Percentiles rank a stretch among this genome's conserved stretches.
phyloP scores from a whole-genome alignment of 2,329 filamentous ascomycete genomes.

The Exophiala phaeomuriformis region DNA sequence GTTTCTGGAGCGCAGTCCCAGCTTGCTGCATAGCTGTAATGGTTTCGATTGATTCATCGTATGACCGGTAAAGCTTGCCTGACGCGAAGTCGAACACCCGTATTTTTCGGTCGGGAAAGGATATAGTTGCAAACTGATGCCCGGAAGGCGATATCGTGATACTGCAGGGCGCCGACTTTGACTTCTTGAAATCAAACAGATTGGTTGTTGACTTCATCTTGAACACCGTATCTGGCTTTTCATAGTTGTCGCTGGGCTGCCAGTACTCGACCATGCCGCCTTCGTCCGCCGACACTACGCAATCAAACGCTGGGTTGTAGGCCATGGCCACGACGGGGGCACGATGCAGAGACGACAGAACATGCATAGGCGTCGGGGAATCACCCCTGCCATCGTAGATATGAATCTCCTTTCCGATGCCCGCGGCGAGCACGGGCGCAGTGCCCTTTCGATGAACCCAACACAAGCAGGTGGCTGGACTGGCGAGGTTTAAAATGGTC shows the following conservation, averaged over 20 bases:
- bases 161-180: conserved; percentile 74
- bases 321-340: conserved; percentile 75
- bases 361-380: conserved; percentile 66
- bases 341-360: conserved; percentile 70
- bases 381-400: conserved; percentile 90
- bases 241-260: conserved; percentile 66
- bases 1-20: conserved; percentile 69
- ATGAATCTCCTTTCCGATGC: conserved; percentile 66
- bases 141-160: conserved; percentile 81
- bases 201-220: conserved; percentile 89
- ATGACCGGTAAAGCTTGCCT: conserved; percentile 81
- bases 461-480: conserved; percentile 69
- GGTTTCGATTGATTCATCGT: conserved; percentile 86
- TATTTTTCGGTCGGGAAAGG: conserved; percentile 87
- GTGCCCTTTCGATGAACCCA: conserved; percentile 86
- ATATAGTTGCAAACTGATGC: conserved; percentile 78
- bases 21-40: conserved; percentile 93
- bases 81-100: conserved; percentile 87
- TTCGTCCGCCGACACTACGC: conserved; percentile 82
- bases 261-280: conserved; percentile 96
- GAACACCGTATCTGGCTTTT: conserved; percentile 88
- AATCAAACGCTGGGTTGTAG: conserved; percentile 83
- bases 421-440: conserved; percentile 80
- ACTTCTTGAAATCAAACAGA: conserved; percentile 94
- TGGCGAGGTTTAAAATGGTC: conserved; percentile 71